A percentile compares a stretch with the other conserved stretches of the same genome.
phyloP scores from a whole-genome alignment of 352 stramenopile genomes.

The Globisporangium carolinianum region DNA sequence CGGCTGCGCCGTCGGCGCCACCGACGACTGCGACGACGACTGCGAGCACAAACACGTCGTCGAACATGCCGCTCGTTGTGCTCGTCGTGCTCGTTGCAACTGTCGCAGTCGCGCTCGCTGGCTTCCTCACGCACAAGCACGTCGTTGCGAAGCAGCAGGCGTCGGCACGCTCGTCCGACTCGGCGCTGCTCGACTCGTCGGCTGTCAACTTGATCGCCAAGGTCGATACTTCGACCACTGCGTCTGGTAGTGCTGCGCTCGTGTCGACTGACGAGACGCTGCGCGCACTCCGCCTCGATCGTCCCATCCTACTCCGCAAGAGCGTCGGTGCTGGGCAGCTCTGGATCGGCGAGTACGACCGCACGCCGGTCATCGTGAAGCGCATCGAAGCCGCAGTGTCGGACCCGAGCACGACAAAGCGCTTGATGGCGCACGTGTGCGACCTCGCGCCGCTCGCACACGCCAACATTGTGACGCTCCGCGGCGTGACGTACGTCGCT shows the following conservation, averaged over 20 bases:
- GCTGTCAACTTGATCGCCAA: constrained; percentile 41
- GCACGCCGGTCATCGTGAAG: constrained; percentile 61
- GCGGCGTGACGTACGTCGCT: constrained; percentile 63
- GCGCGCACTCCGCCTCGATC: constrained; percentile 39
- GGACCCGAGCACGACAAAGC: constrained; percentile 49
- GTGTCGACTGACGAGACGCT: constrained; percentile 67
- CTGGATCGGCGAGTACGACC: constrained; percentile 53
- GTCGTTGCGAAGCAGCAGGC: constrained; percentile 19
- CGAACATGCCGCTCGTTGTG: constrained; percentile 36
- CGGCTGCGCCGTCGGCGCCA: not conserved
- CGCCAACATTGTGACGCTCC: constrained; percentile 53
- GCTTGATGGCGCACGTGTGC: constrained; percentile 48
- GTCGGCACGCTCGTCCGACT: not conserved
- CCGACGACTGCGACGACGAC: not conserved
- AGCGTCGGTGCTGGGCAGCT: constrained; percentile 38
- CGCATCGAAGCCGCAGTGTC: constrained; percentile 60
- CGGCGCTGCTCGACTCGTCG: constrained; percentile 17
- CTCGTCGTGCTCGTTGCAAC: constrained; percentile 40
- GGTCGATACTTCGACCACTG: constrained; percentile 17
- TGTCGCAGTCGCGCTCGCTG: constrained; percentile 26
- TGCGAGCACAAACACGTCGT: constrained; percentile 1
- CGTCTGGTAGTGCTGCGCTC: constrained; percentile 39
- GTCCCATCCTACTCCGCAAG: constrained; percentile 46
- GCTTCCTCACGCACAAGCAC: constrained; percentile 32
- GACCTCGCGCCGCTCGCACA: constrained; percentile 46